phyloP scores from a whole-genome alignment of 805 yeast genomes.

The Torulaspora gathmanii region DNA sequence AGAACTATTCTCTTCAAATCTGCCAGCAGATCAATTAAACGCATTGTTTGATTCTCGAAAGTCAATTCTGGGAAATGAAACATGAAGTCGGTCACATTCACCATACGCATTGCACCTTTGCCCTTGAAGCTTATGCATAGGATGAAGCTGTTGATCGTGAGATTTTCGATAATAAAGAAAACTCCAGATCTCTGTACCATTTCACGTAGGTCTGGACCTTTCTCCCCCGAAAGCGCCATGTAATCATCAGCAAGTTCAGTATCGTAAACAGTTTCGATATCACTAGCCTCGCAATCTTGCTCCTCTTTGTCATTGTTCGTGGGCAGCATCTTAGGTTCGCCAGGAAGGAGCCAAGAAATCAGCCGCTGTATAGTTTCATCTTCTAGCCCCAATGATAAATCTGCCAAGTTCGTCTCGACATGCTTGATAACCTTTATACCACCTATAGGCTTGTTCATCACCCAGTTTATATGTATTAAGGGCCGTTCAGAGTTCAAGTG shows the following conservation, averaged over 20 bases:
- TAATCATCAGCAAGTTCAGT: conserved; percentile 11
- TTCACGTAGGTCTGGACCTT: conserved; percentile 42
- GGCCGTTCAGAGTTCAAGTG: conserved; percentile 21
- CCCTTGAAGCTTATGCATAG: conserved; percentile 74
- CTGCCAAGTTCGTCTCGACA: conserved; percentile 56
- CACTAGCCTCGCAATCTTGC: conserved; percentile 9
- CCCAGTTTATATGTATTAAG: conserved; percentile 57
- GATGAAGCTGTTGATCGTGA: conserved; percentile 48
- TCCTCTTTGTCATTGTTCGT: conserved; percentile 13
- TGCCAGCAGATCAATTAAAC: conserved; percentile 59
- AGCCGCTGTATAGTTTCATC: conserved; percentile 60
- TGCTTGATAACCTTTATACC: conserved; percentile 78
- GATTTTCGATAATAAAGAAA: conserved; percentile 60
- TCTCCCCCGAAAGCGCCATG: conserved; percentile 15
- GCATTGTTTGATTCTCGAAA: conserved; percentile 64
- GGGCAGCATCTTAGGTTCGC: conserved; percentile 29
- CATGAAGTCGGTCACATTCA: conserved; percentile 71
- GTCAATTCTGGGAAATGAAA: conserved; percentile 59
- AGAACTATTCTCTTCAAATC: conserved; percentile 60
- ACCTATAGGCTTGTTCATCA: conserved; percentile 79
- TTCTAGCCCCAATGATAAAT: conserved; percentile 69
- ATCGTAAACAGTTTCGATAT: conserved; percentile 12
- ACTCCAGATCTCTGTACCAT: conserved; percentile 76
- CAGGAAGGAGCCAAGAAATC: conserved; percentile 68
- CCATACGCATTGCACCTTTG: conserved; percentile 58